Evolutionary conservation across 192 early-diverging fungal genomes (phyloP).

Genomic region (Hyaloraphidium curvatum): DNA sequence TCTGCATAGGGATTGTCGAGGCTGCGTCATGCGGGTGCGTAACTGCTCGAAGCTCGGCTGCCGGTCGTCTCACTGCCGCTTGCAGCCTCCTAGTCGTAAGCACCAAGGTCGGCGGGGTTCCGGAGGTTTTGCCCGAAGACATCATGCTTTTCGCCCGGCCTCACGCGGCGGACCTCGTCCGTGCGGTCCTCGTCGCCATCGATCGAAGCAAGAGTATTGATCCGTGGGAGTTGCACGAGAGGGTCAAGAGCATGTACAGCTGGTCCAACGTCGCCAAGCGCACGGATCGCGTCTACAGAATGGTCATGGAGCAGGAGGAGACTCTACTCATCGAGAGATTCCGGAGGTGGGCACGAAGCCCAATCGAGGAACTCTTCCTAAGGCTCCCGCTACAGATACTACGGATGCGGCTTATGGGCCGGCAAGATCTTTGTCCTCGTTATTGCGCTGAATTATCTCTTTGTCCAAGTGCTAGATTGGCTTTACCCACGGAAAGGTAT

Average conservation of each 20-base stretch:
- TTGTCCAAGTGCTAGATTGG: no score
- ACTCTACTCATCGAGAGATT: no score
- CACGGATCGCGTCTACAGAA: no score
- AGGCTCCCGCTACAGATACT: no score
- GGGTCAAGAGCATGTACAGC: conserved; percentile 84
- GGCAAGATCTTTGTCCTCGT: no score
- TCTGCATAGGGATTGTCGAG: conserved; percentile 97
- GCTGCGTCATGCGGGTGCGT: conserved; percentile 77
- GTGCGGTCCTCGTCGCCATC: conserved; percentile 50
- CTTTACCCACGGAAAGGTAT: no score
- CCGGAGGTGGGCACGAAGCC: no score
- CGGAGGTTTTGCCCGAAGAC: conserved; percentile 78
- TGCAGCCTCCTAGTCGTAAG: conserved; percentile 72
- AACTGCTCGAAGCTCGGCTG: neutral
- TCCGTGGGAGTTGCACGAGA: conserved; percentile 50
- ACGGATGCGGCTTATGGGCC: no score
- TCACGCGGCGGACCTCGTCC: conserved; percentile 56
- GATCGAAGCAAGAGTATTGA: conserved; percentile 35
- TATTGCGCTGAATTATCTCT: no score
- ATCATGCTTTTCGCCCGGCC: conserved; percentile 86
- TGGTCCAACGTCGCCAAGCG: conserved; percentile 90
- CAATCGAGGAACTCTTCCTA: no score
- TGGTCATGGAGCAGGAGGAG: no score
- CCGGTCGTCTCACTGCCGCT: neutral
- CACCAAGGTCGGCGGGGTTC: conserved; percentile 89